Base-by-base conservation (phyloP, 345 rosid genomes). In the Aethionema arabicum region DNA sequence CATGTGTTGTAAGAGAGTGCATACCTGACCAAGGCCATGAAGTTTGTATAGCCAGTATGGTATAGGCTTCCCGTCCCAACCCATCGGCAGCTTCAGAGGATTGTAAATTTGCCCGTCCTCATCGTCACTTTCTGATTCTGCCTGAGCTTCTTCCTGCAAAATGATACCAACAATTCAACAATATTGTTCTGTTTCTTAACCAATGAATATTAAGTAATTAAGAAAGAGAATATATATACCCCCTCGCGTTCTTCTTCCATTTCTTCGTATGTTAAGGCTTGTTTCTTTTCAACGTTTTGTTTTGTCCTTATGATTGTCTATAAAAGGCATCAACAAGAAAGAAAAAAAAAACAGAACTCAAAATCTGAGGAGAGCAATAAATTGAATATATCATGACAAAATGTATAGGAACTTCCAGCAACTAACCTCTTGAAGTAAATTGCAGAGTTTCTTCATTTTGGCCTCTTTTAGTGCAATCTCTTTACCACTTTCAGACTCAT, bases 31-130 rank as follows among this genome's bases (percentile, higher is more conserved):
- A 36, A 90, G 99, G 59, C 98, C 99, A 43, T 95, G 99, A 72
- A 95, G 99, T 76, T 90, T 95, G 72, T 95, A 95, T 35, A 90
- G 89, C 99, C 99, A 95, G 68, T 90, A 95, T 9, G 99, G 99
- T 64, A 95, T 90, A 67, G 99, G 99, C 70, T 90, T 95, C 77
- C 99, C 99, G 72, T 95, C 99, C 98, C 96, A 88, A 56, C 98
- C 98, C 95, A 90, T 90, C 12, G 99, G 98, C 67, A 95, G 72
- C 66, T 86, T 95, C 47, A 95, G 85, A 8, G 98, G 99, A 72
- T 90, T 95, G 72, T 90, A 95, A 27, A 95, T 80, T 77, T 86
- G 88, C 49, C 86, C 91, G 12, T 95, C 99, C 0, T 95, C 99
- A n/a, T 95, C 99, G 52, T 88, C 97, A 69, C 99, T 95, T 78